Evolutionary conservation across 2,329 filamentous ascomycete genomes (phyloP).

Genomic region (Leptographium flavum): DNA sequence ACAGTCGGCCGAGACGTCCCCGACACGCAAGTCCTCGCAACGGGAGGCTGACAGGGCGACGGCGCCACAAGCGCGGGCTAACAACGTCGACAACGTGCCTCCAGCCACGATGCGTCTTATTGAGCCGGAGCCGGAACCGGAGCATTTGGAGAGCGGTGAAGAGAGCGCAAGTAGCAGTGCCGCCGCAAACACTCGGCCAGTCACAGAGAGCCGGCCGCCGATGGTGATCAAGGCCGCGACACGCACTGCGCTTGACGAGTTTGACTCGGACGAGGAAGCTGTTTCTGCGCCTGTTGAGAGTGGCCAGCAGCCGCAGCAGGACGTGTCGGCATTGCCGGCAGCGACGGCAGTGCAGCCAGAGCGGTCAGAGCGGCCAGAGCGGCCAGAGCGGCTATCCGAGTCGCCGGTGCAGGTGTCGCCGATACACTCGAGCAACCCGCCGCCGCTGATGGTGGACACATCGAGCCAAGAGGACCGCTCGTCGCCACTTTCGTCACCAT

Average conservation of each 20-base stretch:
- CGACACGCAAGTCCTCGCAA: slow-evolving; percentile 24
- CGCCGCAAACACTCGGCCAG: no score
- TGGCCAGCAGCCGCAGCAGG: neutral
- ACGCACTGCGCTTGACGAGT: slow-evolving; percentile 56
- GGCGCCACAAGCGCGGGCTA: slow-evolving; percentile 26
- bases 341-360: slow-evolving; percentile 12
- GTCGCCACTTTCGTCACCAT: slow-evolving; percentile 49
- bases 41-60: slow-evolving; percentile 24
- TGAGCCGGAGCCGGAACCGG: slow-evolving; percentile 20
- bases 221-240: slow-evolving; percentile 45
- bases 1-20: slow-evolving; percentile 25
- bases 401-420: slow-evolving; percentile 37
- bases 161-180: slow-evolving; percentile 15
- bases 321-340: slow-evolving; percentile 2
- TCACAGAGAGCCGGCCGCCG: slow-evolving; percentile 37
- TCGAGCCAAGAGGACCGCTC: slow-evolving; percentile 53
- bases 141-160: slow-evolving; percentile 14
- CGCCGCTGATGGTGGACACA: slow-evolving; percentile 54
- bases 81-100: slow-evolving; percentile 40
- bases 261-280: slow-evolving; percentile 41
- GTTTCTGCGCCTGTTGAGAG: slow-evolving; percentile 15
- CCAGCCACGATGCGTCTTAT: slow-evolving; percentile 44
- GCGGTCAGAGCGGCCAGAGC: slow-evolving; percentile 7
- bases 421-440: slow-evolving; percentile 38
- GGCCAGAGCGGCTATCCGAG: slow-evolving; percentile 41